Conservation (phyloP, 805 yeast genomes). For the Dipodascus geniculatus region DNA sequence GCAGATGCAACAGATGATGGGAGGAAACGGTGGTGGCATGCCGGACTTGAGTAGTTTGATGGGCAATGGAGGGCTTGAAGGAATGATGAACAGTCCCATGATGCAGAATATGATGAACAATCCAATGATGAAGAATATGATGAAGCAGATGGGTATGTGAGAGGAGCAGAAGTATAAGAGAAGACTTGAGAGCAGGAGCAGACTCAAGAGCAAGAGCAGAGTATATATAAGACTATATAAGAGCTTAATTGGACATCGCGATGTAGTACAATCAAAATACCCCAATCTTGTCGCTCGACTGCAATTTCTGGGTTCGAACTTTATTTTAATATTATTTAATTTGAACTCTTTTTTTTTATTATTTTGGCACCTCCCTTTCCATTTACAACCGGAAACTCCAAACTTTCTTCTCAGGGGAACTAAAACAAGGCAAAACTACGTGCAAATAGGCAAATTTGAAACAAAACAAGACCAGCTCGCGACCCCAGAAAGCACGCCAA, state of each 20-base stretch:
- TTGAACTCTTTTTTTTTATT: background rate
- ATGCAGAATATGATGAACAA: constrained; percentile 44
- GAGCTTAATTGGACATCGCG: too few species aligned
- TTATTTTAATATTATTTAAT: too few species aligned
- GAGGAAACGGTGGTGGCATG: constrained; percentile 46
- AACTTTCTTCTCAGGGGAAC: background rate
- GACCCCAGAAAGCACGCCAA: too few species aligned
- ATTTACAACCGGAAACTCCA: too few species aligned
- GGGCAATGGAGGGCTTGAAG: constrained; percentile 36
- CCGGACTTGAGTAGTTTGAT: constrained; percentile 36
- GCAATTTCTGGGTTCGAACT: too few species aligned
- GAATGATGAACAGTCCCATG: constrained; percentile 58
- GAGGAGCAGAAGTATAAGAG: too few species aligned
- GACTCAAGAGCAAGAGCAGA: too few species aligned
- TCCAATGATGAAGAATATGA: constrained; percentile 39
- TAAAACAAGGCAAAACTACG: background rate
- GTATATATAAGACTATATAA: too few species aligned
- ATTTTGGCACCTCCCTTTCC: background rate
- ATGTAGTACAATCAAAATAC: too few species aligned
- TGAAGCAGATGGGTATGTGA: constrained; percentile 35
- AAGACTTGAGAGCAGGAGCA: too few species aligned
- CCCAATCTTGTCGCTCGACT: too few species aligned
- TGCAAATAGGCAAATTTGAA: background rate
- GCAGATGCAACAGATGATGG: constrained; percentile 37
- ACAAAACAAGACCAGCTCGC: too few species aligned